Conservation (phyloP, 148 eudicot genomes). For the Heliosperma pusillum region DNA sequence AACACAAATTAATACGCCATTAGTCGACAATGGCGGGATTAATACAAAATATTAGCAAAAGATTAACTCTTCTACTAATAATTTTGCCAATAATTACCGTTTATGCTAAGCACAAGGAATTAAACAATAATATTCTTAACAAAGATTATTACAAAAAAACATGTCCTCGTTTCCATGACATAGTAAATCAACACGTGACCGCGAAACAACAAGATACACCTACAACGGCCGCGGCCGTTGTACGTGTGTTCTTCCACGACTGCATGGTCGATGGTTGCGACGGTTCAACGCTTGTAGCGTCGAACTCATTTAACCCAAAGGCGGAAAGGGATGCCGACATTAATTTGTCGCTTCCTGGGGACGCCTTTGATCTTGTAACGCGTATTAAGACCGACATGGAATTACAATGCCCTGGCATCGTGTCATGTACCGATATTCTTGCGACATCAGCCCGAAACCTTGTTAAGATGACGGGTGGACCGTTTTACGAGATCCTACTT, state of each 20-base stretch:
- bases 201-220: slow-evolving; percentile 42
- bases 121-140: background rate
- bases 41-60: background rate
- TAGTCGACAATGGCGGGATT: slow-evolving; percentile 26
- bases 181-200: slow-evolving; percentile 28
- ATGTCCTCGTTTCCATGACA: slow-evolving; percentile 41
- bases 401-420: slow-evolving; percentile 58
- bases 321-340: slow-evolving; percentile 57
- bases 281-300: slow-evolving; percentile 44
- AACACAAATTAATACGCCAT: slow-evolving; percentile 13
- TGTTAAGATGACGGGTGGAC: slow-evolving; percentile 66
- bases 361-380: slow-evolving; percentile 61
- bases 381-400: slow-evolving; percentile 61
- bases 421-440: slow-evolving; percentile 69
- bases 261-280: slow-evolving; percentile 64
- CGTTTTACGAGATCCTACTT: slow-evolving; percentile 40
- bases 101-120: background rate
- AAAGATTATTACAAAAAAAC: slow-evolving; percentile 45
- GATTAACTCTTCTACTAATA: slow-evolving; percentile 9
- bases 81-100: slow-evolving; percentile 8
- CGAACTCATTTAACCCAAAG: slow-evolving; percentile 42
- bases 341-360: slow-evolving; percentile 61
- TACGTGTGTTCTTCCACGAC: slow-evolving; percentile 62
- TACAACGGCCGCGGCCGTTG: slow-evolving; percentile 44
- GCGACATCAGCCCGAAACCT: slow-evolving; percentile 53